These are phyloP conservation scores for Yamadazyma atmosphaerica DNA, from an alignment of 1,139 yeast species.

Conservation along the genomic window DNA sequence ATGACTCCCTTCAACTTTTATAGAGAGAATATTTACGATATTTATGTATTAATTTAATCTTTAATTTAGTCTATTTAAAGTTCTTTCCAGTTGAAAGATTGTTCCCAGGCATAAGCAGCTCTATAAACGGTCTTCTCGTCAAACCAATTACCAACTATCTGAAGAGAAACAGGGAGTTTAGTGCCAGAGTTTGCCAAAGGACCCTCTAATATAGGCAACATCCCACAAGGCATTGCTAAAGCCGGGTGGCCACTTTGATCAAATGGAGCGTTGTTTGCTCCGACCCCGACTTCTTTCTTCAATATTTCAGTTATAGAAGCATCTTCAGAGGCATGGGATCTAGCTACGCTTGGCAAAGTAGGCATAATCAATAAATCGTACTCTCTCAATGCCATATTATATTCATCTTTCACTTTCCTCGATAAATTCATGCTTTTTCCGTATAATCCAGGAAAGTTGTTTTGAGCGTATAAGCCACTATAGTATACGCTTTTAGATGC, in stretches of 20 bases:
- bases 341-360: constrained; percentile 13
- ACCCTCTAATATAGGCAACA: constrained; percentile 12
- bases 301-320: too few relatives aligned
- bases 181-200: constrained; percentile 8
- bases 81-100: constrained; percentile 12
- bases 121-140: constrained; percentile 12
- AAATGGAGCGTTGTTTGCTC: constrained; percentile 15
- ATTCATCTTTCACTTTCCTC: constrained; percentile 11
- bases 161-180: constrained; percentile 15
- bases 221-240: constrained; percentile 14
- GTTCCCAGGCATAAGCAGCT: constrained; percentile 15
- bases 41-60: too few relatives aligned
- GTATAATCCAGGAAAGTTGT: constrained; percentile 13
- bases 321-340: constrained; percentile 16
- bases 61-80: constrained; percentile 1
- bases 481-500: constrained; percentile 8
- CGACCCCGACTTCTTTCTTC: constrained; percentile 13
- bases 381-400: constrained; percentile 12
- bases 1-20: too few relatives aligned
- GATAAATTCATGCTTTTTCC: constrained; percentile 15
- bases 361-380: constrained; percentile 15
- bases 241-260: constrained; percentile 17
- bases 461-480: constrained; percentile 13
- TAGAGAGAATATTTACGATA: too few relatives aligned
- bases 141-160: constrained; percentile 14